Percentiles rank a stretch among this genome's conserved stretches.
Conservation (phyloP, 805 yeast genomes). For the Candida arabinofermentans region DNA sequence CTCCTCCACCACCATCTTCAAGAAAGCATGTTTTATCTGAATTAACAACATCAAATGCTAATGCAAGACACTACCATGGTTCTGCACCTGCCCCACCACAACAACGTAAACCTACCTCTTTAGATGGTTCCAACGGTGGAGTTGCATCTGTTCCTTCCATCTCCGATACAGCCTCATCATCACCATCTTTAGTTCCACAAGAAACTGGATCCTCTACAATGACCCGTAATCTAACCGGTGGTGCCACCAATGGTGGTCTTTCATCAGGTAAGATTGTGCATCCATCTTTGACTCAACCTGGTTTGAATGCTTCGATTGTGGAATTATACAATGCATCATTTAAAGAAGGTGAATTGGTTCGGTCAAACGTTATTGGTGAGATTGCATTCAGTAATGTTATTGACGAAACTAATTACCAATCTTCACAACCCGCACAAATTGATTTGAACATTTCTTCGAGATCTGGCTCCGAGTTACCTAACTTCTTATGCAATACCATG, state of each 20-base stretch:
- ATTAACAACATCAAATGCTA: conserved; percentile 4
- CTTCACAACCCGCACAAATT: conserved; percentile 38
- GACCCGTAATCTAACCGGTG: conserved; percentile 30
- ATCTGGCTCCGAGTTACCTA: conserved; percentile 38
- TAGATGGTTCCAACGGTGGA: conserved; percentile 4
- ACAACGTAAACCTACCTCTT: conserved; percentile 26
- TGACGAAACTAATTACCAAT: conserved; percentile 22
- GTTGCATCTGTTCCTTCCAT: background rate
- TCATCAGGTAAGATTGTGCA: conserved; percentile 40
- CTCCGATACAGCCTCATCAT: background rate
- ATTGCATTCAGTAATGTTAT: conserved; percentile 69
- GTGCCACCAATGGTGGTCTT: conserved; percentile 25
- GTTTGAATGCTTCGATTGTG: conserved; percentile 79
- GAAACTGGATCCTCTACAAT: conserved; percentile 38
- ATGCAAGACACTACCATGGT: conserved; percentile 24
- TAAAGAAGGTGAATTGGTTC: conserved; percentile 58
- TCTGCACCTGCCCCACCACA: conserved; percentile 32
- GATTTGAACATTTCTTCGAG: conserved; percentile 37
- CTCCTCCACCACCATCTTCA: conserved; percentile 34
- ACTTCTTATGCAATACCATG: conserved; percentile 48
- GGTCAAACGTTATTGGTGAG: conserved; percentile 76
- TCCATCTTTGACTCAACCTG: conserved; percentile 50
- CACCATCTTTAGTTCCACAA: conserved; percentile 35
- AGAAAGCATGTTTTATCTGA: conserved; percentile 28
- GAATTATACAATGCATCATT: conserved; percentile 76